Evolutionary conservation across 495 filamentous ascomycete species (phyloP), one percentile per base, ranked within the genome.

Genomic region (Hypoxylon crocopeplum): DNA sequence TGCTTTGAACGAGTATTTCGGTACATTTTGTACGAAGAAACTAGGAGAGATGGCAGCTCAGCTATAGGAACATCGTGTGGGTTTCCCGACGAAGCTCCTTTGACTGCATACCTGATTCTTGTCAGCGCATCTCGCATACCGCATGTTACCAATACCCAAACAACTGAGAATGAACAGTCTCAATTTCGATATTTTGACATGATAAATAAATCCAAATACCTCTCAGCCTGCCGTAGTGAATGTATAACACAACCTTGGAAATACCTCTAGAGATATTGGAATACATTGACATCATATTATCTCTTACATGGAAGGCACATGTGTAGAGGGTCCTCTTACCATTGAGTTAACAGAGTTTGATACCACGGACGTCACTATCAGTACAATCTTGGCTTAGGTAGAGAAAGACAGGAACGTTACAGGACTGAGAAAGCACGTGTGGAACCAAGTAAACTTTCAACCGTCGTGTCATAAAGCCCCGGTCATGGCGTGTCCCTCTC

Each of bases 1-100:
- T 59, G 90, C 91, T 37, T 79, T 96, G 59, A 88, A 96, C 62
- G 81, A 78, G 42, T 96, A 94, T 75, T 96, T 96, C 74, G 77
- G 80, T 25, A 72, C 87, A 6, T 91, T 96, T 48, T 74, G 67
- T 39, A 69, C 73, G 10, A 81, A 82, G 64, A 76, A 74, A 59
- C 49, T 79, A 15, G 72, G 73, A 3, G 72, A 74, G 21, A 59
- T 46, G 30, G 52, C 53, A 56, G 64, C 71, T 30, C 69, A 69
- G 48, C 52, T 78, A 44, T 78, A 61, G 62, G 37, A 17, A 16
- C 5, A 27, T 27, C 4, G 24, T 27, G 24, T n/a, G n/a, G n/a
- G n/a, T n/a, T n/a, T n/a, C n/a, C n/a, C n/a, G n/a, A 37, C 22
- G 40, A n/a, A 7, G 25, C n/a, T 1, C 19, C 6, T 17, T 7